These are phyloP conservation scores for Darksidea phi DNA, from an alignment of 495 filamentous ascomycete species.

Conservation along the genomic window DNA sequence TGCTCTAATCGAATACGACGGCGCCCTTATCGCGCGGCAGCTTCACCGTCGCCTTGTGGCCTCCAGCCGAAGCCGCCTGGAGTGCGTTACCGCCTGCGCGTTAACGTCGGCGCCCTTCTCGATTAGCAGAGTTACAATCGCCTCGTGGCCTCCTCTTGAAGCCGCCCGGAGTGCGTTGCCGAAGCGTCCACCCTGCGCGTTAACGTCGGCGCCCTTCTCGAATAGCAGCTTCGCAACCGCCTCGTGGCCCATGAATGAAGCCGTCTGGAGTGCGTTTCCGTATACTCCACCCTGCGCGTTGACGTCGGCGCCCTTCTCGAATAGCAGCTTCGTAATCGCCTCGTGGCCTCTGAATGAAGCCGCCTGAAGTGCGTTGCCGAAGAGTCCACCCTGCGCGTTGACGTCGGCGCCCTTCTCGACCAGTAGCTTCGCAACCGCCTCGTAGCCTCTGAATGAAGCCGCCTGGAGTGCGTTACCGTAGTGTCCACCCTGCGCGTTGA, in stretches of 20 bases:
- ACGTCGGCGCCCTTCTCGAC: neutral
- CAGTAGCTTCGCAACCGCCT: neutral
- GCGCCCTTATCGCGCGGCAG: neutral
- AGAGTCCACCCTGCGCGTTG: neutral
- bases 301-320: neutral
- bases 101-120: neutral
- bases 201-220: neutral
- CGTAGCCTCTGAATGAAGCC: neutral
- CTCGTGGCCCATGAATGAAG: neutral
- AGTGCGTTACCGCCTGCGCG: no score
- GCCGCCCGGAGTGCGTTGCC: no score
- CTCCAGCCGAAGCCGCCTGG: no score
- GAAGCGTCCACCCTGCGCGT: no score
- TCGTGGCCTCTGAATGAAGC: neutral
- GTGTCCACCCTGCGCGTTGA: neutral
- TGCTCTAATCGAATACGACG: neutral
- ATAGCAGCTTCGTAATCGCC: neutral
- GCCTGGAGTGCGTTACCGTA: neutral
- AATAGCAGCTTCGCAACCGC: neutral
- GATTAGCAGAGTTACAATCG: no score
- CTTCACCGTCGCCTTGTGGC: no score
- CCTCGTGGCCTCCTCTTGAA: no score
- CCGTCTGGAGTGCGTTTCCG: neutral
- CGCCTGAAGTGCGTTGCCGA: neutral
- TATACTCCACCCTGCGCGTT: neutral